Conservation (phyloP, 129 eudicot species). For the Oenanthe sinensis region DNA sequence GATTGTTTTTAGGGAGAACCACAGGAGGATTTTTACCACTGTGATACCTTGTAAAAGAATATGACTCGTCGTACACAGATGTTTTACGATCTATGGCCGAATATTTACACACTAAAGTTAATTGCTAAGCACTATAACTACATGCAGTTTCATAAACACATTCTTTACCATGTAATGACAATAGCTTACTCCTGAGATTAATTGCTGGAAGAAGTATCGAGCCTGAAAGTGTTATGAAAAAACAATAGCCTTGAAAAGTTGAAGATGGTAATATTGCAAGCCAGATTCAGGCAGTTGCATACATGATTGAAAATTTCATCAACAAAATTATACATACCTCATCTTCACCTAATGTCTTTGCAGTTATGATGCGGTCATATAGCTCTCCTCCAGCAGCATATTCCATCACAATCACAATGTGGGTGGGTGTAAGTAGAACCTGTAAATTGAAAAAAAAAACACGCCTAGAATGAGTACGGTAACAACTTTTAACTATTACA, state of each 20-base stretch:
- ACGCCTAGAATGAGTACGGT: neutral
- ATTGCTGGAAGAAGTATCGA: constrained; percentile 85
- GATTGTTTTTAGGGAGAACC: no score
- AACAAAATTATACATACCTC: constrained; percentile 38
- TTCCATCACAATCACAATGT: constrained; percentile 91
- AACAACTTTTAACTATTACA: neutral
- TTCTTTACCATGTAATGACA: constrained; percentile 73
- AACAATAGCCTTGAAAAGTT: neutral
- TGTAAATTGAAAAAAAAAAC: constrained; percentile 15
- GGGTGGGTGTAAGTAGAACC: constrained; percentile 82
- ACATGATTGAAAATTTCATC: neutral
- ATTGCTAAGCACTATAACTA: neutral
- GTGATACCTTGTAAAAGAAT: no score
- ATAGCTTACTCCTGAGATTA: constrained; percentile 24
- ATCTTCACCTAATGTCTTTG: constrained; percentile 85
- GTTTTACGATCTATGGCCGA: no score
- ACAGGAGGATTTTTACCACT: no score
- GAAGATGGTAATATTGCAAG: neutral
- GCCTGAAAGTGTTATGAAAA: constrained; percentile 41
- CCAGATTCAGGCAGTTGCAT: neutral
- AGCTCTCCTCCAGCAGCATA: constrained; percentile 98
- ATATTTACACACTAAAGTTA: no score
- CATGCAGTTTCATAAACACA: neutral
- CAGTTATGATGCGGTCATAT: constrained; percentile 71
- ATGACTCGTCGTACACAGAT: no score